phyloP scores from a whole-genome alignment of 73 alveolate genomes.

The Tetrahymena thermophila region DNA sequence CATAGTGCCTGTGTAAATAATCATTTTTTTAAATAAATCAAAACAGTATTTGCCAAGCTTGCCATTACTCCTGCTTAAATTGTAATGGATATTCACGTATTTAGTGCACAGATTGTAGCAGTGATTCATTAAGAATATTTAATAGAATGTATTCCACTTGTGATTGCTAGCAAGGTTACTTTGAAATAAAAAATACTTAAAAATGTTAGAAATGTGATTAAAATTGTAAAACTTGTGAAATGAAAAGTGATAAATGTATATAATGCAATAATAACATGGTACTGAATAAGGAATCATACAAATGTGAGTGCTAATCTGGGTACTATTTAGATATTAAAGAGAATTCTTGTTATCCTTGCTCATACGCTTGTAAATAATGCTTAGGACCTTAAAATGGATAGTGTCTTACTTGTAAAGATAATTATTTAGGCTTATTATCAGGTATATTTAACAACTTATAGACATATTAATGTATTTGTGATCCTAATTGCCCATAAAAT shows the following conservation, averaged over 20 bases:
- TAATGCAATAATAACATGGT: not conserved
- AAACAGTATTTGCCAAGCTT: not conserved
- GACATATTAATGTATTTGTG: not conserved
- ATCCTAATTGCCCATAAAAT: not conserved
- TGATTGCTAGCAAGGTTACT: not conserved
- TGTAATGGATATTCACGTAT: not conserved
- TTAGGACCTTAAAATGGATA: not conserved
- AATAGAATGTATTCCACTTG: not conserved
- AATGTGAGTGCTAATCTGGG: not conserved
- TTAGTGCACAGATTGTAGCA: not conserved
- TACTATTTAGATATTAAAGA: not conserved
- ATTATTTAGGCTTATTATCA: not conserved
- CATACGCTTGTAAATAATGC: not conserved
- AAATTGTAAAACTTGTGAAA: not conserved
- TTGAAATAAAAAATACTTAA: not conserved
- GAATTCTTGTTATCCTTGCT: not conserved
- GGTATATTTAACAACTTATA: not conserved
- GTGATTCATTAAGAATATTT: not conserved
- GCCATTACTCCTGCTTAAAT: not conserved
- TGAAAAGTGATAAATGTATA: not conserved
- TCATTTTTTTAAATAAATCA: not conserved
- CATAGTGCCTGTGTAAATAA: not conserved
- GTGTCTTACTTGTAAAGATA: not conserved
- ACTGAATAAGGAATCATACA: not conserved
- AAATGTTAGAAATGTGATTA: not conserved